Conservation (phyloP, 2,329 filamentous ascomycete genomes). For the Chrysoporthe cubensis region DNA sequence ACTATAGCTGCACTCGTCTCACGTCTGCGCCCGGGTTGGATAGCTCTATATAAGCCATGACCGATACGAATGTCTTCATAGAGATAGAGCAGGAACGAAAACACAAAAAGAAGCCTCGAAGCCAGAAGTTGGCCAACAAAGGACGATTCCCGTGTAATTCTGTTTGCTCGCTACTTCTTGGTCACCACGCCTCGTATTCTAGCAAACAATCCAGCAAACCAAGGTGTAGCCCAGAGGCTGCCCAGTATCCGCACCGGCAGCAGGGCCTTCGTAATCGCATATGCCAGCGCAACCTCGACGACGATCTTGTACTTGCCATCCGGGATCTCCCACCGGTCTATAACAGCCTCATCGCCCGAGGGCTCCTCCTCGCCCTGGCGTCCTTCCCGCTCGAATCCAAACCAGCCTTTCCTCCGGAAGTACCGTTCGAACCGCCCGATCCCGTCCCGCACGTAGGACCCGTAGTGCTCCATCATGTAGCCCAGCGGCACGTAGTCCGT, state of each 20-base stretch:
- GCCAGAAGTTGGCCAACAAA: not conserved
- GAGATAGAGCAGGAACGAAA: constrained; percentile 31
- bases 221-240: constrained; percentile 89
- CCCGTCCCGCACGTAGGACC: constrained; percentile 60
- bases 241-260: constrained; percentile 75
- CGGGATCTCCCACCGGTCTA: constrained; percentile 43
- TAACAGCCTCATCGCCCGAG: constrained; percentile 35
- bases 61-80: not conserved
- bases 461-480: constrained; percentile 55
- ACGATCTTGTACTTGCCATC: constrained; percentile 60
- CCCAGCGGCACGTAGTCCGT: constrained; percentile 70
- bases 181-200: constrained; percentile 34
- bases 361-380: constrained; percentile 36
- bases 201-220: constrained; percentile 76
- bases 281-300: constrained; percentile 81
- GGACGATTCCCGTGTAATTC: too few relatives aligned
- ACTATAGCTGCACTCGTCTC: not conserved
- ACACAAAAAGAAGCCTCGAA: constrained; percentile 12
- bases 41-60: not conserved
- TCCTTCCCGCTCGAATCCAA: constrained; percentile 55
- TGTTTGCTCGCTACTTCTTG: constrained; percentile 7
- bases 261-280: constrained; percentile 85
- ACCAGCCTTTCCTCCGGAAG: constrained; percentile 80
- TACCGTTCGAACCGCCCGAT: constrained; percentile 77
- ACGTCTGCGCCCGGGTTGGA: not conserved